A percentile compares a stretch with the other conserved stretches of the same genome.
phyloP scores from a whole-genome alignment of 2,329 filamentous ascomycete species.

The Cladobotryum protrusum region DNA sequence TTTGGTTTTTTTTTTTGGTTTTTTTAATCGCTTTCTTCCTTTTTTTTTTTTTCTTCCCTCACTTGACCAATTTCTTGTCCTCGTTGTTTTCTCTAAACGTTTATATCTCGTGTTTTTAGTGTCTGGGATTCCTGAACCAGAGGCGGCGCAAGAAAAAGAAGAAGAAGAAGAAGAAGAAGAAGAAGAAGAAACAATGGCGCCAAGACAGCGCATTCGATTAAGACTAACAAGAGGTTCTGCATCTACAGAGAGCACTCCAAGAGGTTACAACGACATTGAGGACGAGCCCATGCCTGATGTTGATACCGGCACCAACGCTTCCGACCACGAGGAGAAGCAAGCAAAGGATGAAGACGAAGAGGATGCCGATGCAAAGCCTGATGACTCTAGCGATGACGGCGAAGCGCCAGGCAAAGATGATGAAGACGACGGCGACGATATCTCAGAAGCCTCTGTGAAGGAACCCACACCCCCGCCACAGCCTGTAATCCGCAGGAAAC shows the following conservation, averaged over 20 bases:
- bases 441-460: conserved; percentile 38
- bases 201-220: conserved; percentile 25
- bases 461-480: conserved; percentile 52
- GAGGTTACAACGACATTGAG: conserved; percentile 35
- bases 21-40: not conserved
- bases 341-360: conserved; percentile 40
- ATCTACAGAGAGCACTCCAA: conserved; percentile 36
- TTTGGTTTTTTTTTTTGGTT: not conserved
- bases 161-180: not conserved
- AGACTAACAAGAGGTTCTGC: conserved; percentile 27
- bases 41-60: not conserved
- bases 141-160: not conserved
- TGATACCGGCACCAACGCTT: conserved; percentile 15
- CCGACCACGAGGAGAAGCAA: conserved; percentile 13
- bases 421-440: conserved; percentile 27
- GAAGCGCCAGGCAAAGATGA: conserved; percentile 25
- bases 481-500: conserved; percentile 64
- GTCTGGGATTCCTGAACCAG: not conserved
- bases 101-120: not conserved
- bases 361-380: conserved; percentile 22
- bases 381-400: conserved; percentile 25
- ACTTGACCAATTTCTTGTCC: not conserved
- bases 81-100: not conserved
- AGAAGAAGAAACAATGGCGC: conserved; percentile 19
- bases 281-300: conserved; percentile 35